phyloP scores from a whole-genome alignment of 2,329 filamentous ascomycete species.

The Blastomyces emzantsi region DNA sequence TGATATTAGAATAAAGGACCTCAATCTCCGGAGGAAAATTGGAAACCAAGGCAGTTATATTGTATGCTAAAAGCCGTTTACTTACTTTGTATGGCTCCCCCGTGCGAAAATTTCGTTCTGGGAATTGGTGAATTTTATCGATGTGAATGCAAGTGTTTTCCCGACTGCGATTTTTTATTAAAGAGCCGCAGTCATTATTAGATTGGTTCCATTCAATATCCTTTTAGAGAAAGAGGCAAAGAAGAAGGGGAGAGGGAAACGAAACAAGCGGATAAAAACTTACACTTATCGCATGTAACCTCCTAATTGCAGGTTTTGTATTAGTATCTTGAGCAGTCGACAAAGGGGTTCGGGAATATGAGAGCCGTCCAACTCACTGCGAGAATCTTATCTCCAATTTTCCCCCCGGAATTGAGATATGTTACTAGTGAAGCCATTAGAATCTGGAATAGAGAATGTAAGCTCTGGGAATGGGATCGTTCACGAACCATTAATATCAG shows the following conservation, averaged over 20 bases:
- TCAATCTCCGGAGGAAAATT: background rate
- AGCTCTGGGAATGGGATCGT: background rate
- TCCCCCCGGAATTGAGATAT: slow-evolving; percentile 55
- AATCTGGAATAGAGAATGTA: background rate
- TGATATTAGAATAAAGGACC: background rate
- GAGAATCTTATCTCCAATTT: slow-evolving; percentile 50
- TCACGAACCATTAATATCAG: slow-evolving; percentile 50
- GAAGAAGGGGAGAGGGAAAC: background rate
- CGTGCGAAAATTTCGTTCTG: slow-evolving; percentile 53
- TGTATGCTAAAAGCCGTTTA: background rate
- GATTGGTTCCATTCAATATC: background rate
- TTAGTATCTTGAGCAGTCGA: background rate
- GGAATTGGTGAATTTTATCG: slow-evolving; percentile 51
- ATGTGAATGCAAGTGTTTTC: slow-evolving; percentile 57
- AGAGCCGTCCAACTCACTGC: slow-evolving; percentile 34
- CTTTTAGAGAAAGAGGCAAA: background rate
- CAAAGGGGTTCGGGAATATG: background rate
- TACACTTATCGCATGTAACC: slow-evolving; percentile 58
- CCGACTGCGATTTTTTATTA: slow-evolving; percentile 41
- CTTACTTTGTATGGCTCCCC: slow-evolving; percentile 59
- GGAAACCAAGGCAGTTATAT: background rate
- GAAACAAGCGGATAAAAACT: slow-evolving; percentile 14
- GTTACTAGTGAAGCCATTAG: slow-evolving; percentile 40
- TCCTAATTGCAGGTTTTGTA: slow-evolving; percentile 32
- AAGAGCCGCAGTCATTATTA: slow-evolving; percentile 1